Base-by-base conservation (phyloP, 2,329 filamentous ascomycete genomes). In the Claviceps digitariae region DNA sequence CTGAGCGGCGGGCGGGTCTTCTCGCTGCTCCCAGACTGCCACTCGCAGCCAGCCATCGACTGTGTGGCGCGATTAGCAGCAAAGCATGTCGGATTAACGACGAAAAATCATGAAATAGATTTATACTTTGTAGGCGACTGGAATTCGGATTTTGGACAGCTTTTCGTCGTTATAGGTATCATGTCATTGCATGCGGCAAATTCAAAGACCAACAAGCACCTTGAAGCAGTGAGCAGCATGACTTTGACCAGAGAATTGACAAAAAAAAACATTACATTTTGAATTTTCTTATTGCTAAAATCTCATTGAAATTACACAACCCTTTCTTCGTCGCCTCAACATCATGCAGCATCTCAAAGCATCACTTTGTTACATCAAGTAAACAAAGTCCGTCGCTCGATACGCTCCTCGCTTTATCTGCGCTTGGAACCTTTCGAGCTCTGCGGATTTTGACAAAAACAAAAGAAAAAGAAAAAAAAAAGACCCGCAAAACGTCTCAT, bases 241-340 rank as follows among this genome's bases (percentile, higher is more conserved):
- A 36, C 34, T 4, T 36, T 10, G 15, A 29, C 1, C 6, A 29
- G 9, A 29, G 4, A 29, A 38, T n/a, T 2, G 6, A 20, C 21
- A 45, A 25, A 21, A 29, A 41, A 17, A 41, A 34, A 48, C 10
- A 36, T 34, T 21, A 25, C 6, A 43, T 21, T 41, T 43, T 27
- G 17, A 45, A 48, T 52, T 29, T 31, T 52, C 10, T 50, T 52
- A 46, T 47, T 52, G 50, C 46, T 25, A 25, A 50, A 54, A 52
- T 40, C 41, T 53, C 45, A 56, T 55, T 48, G 52, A 55, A 65
- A 65, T 66, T 67, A 60, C 59, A 66, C 60, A 58, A 62, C 62
- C 63, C 61, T 20, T 61, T 53, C 55, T 67, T 66, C 63, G 64
- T 64, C 66, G 60, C 62, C n/a, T 31, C 25, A 48, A 46, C 43